Percentiles rank a stretch among this genome's conserved stretches.
Conservation (phyloP, 768 basidiomycete genomes). For the Termitomyces sp. region DNA sequence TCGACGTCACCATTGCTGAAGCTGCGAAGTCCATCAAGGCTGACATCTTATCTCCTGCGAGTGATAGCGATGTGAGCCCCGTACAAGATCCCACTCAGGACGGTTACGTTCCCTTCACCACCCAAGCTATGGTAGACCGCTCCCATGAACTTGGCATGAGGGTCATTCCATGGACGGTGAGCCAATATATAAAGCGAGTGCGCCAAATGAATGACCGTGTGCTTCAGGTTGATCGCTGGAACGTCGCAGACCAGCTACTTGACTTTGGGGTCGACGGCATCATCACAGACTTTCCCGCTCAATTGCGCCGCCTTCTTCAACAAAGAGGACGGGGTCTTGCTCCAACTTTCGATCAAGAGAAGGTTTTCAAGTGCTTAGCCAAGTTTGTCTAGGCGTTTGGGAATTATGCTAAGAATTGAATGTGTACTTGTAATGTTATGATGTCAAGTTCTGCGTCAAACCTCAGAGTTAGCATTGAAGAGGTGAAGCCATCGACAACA, state of each 20-base stretch:
- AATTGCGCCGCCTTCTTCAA: conserved; percentile 54
- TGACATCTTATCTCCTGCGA: conserved; percentile 63
- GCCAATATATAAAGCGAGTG: conserved; percentile 18
- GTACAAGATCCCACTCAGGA: conserved; percentile 39
- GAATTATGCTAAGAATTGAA: not conserved
- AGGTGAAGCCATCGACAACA: too few relatives aligned
- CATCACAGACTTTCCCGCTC: conserved; percentile 71
- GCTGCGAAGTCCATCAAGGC: conserved; percentile 66
- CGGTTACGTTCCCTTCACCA: conserved; percentile 56
- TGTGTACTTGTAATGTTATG: not conserved
- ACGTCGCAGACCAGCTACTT: conserved; percentile 57
- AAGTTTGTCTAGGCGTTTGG: conserved; percentile 7
- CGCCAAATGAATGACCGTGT: not conserved
- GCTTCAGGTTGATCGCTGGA: conserved; percentile 57
- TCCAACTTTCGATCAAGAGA: conserved; percentile 54
- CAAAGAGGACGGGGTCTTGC: conserved; percentile 51
- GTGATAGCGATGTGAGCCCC: conserved; percentile 35
- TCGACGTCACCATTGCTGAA: conserved; percentile 58
- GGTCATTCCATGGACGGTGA: conserved; percentile 76
- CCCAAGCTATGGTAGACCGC: conserved; percentile 61
- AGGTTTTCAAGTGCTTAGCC: conserved; percentile 59
- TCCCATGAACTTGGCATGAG: conserved; percentile 61
- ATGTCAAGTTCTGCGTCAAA: too few relatives aligned
- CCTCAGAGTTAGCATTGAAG: too few relatives aligned
- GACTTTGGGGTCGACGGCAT: conserved; percentile 69